Conservation (phyloP, 306 rosid species). For the Delonix regia region DNA sequence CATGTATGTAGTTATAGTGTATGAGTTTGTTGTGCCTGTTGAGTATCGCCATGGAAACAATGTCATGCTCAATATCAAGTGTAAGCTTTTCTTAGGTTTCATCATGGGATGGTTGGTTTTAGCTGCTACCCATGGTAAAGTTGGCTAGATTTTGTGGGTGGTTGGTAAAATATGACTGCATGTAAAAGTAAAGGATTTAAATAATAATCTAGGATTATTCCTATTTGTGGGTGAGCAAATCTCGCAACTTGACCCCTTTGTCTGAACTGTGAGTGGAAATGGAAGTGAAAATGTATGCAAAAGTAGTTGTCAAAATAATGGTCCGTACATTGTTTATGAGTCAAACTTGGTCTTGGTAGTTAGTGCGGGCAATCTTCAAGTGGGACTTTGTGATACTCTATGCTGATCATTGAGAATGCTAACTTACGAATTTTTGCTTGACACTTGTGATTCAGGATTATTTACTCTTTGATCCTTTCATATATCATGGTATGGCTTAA, state of each 20-base stretch:
- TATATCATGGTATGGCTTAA: slow-evolving; percentile 78
- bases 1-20: background rate
- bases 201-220: background rate
- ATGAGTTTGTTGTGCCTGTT: background rate
- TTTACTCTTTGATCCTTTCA: slow-evolving; percentile 76
- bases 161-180: background rate
- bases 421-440: slow-evolving; percentile 20
- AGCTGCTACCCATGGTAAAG: background rate
- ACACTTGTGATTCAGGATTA: slow-evolving; percentile 65
- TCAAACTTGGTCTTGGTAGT: slow-evolving; percentile 22
- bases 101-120: background rate
- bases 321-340: background rate
- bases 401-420: slow-evolving; percentile 25
- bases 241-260: background rate
- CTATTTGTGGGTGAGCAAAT: background rate
- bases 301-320: slow-evolving; percentile 8
- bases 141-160: background rate
- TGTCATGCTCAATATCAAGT: background rate
- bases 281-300: background rate
- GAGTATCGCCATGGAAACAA: background rate
- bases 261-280: background rate
- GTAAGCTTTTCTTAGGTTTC: background rate
- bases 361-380: slow-evolving; percentile 2
- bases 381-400: background rate
- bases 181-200: background rate